Evolutionary conservation across 2,329 filamentous ascomycete species (phyloP).

Genomic region (Curvularia lunata): DNA sequence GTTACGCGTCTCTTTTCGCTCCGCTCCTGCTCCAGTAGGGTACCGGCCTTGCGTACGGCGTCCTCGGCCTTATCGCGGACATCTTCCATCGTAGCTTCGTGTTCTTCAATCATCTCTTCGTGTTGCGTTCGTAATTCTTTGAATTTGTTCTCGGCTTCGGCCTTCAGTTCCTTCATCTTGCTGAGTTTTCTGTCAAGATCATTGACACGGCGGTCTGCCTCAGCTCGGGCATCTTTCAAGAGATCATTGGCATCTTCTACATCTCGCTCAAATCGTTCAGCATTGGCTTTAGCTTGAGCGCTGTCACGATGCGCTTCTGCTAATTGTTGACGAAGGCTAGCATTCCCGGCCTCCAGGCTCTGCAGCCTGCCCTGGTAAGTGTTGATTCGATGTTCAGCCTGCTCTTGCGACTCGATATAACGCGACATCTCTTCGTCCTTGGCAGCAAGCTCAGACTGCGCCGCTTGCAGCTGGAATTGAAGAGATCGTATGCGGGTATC

Average conservation of each 20-base stretch:
- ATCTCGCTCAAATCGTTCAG: constrained; percentile 36
- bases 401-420: constrained; percentile 34
- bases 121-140: constrained; percentile 38
- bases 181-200: constrained; percentile 41
- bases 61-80: constrained; percentile 46
- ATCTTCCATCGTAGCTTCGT: constrained; percentile 36
- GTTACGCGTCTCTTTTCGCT: constrained; percentile 38
- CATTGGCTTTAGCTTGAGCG: constrained; percentile 32
- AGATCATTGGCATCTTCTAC: constrained; percentile 36
- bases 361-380: constrained; percentile 39
- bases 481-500: constrained; percentile 9
- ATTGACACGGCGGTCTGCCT: constrained; percentile 37
- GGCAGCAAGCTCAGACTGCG: constrained; percentile 22
- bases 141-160: constrained; percentile 32
- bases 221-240: constrained; percentile 31
- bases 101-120: constrained; percentile 35
- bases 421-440: constrained; percentile 38
- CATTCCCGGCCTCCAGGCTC: constrained; percentile 35
- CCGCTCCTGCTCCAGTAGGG: constrained; percentile 43
- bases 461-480: constrained; percentile 32
- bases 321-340: constrained; percentile 43
- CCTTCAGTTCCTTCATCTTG: constrained; percentile 36
- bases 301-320: constrained; percentile 39
- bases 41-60: constrained; percentile 42
- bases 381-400: constrained; percentile 33